Evolutionary conservation across 495 filamentous ascomycete genomes (phyloP).

Genomic region (Gamarada debralockiae): DNA sequence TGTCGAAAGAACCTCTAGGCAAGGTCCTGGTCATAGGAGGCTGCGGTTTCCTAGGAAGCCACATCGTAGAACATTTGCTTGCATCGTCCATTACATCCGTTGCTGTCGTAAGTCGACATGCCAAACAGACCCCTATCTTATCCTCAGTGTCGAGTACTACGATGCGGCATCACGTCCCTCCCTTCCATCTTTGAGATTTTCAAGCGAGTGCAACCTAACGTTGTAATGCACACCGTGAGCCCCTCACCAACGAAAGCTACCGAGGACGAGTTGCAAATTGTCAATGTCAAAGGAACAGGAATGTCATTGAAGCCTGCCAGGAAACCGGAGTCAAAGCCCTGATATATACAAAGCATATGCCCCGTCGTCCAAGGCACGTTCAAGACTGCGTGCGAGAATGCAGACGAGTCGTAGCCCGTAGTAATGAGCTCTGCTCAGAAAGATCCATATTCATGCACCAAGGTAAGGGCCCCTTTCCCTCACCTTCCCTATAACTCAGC

Average conservation of each 20-base stretch:
- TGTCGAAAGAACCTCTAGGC: too few species aligned
- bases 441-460: too few species aligned
- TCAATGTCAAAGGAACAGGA: constrained; percentile 89
- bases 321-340: constrained; percentile 80
- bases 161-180: constrained; percentile 78
- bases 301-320: constrained; percentile 69
- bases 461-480: too few species aligned
- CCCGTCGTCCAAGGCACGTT: background rate
- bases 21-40: constrained; percentile 64
- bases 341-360: constrained; percentile 80
- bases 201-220: constrained; percentile 64
- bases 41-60: constrained; percentile 67
- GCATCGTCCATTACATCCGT: constrained; percentile 57
- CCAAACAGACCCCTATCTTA: constrained; percentile 66
- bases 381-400: too few species aligned
- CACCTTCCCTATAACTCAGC: too few species aligned
- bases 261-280: constrained; percentile 67
- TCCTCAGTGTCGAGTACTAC: constrained; percentile 67
- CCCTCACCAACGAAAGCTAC: constrained; percentile 50
- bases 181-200: constrained; percentile 63
- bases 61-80: constrained; percentile 60
- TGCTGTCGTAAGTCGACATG: constrained; percentile 82
- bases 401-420: too few species aligned
- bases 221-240: constrained; percentile 91
- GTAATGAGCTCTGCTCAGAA: too few species aligned